Base-by-base conservation (phyloP, 179 eudicot species). In the Spinacia oleracea region DNA sequence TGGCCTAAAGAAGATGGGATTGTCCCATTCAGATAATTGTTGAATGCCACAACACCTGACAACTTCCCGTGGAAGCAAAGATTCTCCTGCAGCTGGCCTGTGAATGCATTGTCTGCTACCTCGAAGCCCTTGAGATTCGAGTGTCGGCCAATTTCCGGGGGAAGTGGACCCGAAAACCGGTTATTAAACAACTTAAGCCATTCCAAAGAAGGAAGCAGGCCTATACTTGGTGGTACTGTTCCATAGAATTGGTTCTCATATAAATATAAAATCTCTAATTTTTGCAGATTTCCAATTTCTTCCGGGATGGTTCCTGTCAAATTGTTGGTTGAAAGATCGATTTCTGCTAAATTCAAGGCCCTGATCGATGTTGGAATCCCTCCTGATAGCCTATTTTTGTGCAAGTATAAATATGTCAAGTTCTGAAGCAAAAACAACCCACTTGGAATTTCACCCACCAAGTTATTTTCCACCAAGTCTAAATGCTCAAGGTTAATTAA, bases 1-100 rank as follows among this genome's bases (percentile, higher is more conserved):
- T 60, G 84, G 34, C 70, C 93, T 0, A 94, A 87, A 7, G 93
- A 91, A 56, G 77, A 72, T 1, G 98, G 97, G 25, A 94, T 80
- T 34, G 81, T 81, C 9, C 96, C 97, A 7, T 84, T 77, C 6
- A 94, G 76, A 31, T 73, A 76, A 83, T 94, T 94, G 6, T 79
- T 78, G 77, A 82, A 92, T 18, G 89, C 97, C 0, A 84, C 88
- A 6, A 90, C 83, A 18, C 89, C 92, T 5, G 51, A 11, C 66
- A 93, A 58, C 21, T 46, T 70, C 59, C 83, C 72, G 0, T 81
- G 69, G 3, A 83, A 75, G 70, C 98, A 94, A 38, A 94, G 73
- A 74, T 85, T 85, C 35, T 87, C 81, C 7, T 97, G 98, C 72
- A 94, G 72, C 21, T 29, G 74, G 40, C 97, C 97, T 0, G 88